Percentiles rank a stretch among this genome's conserved stretches.
Evolutionary conservation across 2,329 filamentous ascomycete species (phyloP).

Genomic region (Claviceps paspali): DNA sequence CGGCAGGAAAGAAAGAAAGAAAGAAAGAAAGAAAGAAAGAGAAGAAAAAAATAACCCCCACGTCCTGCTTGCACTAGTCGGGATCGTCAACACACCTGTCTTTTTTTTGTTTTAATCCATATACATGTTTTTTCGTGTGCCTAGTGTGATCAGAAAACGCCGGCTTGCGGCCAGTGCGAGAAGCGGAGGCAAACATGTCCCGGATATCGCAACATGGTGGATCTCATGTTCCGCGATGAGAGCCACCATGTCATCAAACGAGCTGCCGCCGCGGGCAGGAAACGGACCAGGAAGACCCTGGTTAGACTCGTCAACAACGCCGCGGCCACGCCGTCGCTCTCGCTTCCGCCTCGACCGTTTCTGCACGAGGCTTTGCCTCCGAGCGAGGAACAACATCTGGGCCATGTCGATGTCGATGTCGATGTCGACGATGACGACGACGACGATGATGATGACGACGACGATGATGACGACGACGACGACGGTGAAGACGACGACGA

Average conservation of each 20-base stretch:
- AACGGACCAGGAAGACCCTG: slow-evolving; percentile 11
- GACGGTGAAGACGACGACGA: no score
- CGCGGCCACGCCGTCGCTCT: no score
- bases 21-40: no score
- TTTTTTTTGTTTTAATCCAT: neutral
- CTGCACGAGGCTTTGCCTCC: slow-evolving; percentile 2
- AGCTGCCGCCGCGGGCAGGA: slow-evolving; percentile 20
- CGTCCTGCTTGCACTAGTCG: no score
- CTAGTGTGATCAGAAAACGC: slow-evolving; percentile 37
- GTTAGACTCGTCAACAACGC: slow-evolving; percentile 2
- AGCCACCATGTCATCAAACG: slow-evolving; percentile 40
- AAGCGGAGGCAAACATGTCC: slow-evolving; percentile 36
- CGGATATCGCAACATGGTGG: slow-evolving; percentile 38
- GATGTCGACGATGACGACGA: no score
- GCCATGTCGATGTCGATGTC: no score
- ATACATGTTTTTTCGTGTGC: no score
- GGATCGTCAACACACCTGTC: no score
- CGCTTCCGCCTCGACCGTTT: slow-evolving; percentile 2
- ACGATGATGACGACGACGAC: neutral
- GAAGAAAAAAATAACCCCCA: no score
- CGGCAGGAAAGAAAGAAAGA: no score
- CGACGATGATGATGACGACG: neutral
- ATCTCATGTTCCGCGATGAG: slow-evolving; percentile 43
- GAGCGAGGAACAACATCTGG: slow-evolving; percentile 1
- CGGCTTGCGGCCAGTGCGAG: slow-evolving; percentile 38